phyloP scores from a whole-genome alignment of 371 early-diverging fungal genomes.

The Phascolomyces articulosus region DNA sequence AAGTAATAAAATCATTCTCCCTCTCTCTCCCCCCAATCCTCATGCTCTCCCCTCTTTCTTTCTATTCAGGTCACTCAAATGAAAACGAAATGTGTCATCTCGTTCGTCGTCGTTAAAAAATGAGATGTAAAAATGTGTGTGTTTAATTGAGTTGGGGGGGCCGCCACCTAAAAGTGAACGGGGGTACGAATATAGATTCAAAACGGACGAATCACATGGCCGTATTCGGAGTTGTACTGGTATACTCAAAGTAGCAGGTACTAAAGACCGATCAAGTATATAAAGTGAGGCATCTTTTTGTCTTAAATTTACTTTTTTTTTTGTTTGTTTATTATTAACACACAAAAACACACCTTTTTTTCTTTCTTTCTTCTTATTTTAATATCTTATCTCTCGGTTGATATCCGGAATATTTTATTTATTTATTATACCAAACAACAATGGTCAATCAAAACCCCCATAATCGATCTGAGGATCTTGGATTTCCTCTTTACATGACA shows the following conservation, averaged over 20 bases:
- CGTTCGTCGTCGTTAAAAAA: background rate
- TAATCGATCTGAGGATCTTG: slow-evolving; percentile 7
- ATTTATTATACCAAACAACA: slow-evolving; percentile 1
- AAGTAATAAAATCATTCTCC: too few species aligned
- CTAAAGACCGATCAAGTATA: background rate
- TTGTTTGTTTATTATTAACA: background rate
- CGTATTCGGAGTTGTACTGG: background rate
- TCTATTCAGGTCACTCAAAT: too few species aligned
- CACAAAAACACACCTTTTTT: background rate
- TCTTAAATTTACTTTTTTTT: background rate
- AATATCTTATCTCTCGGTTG: slow-evolving; percentile 4
- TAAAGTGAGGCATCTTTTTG: background rate
- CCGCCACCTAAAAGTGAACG: background rate
- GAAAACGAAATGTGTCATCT: too few species aligned
- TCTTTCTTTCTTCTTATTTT: background rate
- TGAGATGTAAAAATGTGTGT: background rate
- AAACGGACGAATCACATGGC: background rate
- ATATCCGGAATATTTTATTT: background rate
- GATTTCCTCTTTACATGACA: slow-evolving; percentile 3
- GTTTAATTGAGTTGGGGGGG: background rate
- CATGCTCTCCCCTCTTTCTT: too few species aligned
- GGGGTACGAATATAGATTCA: background rate
- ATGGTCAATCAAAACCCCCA: slow-evolving; percentile 2
- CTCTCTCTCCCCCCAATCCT: too few species aligned
- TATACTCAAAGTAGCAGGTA: slow-evolving; percentile 4